Percentiles rank a stretch among this genome's conserved stretches.
Evolutionary conservation across 1,139 yeast genomes (phyloP).

Genomic region (Saccharomycopsis crataegensis): DNA sequence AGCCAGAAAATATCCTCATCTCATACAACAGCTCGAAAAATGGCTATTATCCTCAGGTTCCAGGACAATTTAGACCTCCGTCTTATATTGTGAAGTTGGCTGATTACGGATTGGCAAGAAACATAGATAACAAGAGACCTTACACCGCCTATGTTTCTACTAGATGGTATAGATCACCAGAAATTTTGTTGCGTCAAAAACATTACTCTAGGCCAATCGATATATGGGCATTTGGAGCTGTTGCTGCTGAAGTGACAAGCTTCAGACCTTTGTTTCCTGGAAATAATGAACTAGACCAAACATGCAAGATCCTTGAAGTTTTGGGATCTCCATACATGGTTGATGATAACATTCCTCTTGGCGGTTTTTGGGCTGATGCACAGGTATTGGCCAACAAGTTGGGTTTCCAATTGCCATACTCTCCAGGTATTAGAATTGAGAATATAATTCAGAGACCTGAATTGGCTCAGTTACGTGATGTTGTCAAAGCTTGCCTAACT

Average conservation of each 20-base stretch:
- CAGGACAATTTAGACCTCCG: slow-evolving; percentile 21
- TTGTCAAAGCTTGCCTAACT: slow-evolving; percentile 48
- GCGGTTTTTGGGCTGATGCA: slow-evolving; percentile 67
- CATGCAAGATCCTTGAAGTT: slow-evolving; percentile 53
- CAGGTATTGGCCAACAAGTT: slow-evolving; percentile 39
- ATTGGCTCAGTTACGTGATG: slow-evolving; percentile 36
- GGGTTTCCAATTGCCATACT: slow-evolving; percentile 47
- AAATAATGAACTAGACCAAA: slow-evolving; percentile 66
- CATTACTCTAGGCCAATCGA: slow-evolving; percentile 73
- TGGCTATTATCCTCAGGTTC: slow-evolving; percentile 36
- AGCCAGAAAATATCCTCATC: slow-evolving; percentile 84
- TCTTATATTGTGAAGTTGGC: slow-evolving; percentile 68
- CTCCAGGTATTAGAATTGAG: slow-evolving; percentile 33
- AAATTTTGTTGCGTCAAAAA: slow-evolving; percentile 63
- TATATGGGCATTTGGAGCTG: slow-evolving; percentile 91
- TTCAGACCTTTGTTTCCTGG: slow-evolving; percentile 85
- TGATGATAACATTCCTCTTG: slow-evolving; percentile 35
- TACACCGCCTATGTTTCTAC: slow-evolving; percentile 86
- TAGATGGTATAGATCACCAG: slow-evolving; percentile 96
- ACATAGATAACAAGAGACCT: slow-evolving; percentile 42
- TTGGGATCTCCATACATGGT: slow-evolving; percentile 60
- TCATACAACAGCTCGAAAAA: slow-evolving; percentile 35
- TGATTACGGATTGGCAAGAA: slow-evolving; percentile 86
- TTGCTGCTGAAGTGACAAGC: slow-evolving; percentile 74
- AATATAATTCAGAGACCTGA: slow-evolving; percentile 34